These are phyloP conservation scores for Cryphonectria carpinicola DNA, from an alignment of 2,329 filamentous ascomycete genomes.

Conservation along the genomic window DNA sequence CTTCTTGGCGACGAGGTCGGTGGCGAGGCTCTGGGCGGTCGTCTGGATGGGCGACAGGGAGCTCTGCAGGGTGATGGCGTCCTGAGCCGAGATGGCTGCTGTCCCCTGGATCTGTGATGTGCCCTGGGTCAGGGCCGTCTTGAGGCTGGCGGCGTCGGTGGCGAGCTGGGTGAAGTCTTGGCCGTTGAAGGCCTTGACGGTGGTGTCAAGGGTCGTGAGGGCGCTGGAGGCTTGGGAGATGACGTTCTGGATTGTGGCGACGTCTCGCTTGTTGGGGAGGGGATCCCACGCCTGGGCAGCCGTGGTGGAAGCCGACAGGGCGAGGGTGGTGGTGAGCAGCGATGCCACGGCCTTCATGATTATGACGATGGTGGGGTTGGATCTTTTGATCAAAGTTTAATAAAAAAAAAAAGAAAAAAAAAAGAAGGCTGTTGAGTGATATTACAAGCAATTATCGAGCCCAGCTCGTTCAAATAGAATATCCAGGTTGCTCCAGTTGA, in stretches of 20 bases:
- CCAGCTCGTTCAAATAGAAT: neutral
- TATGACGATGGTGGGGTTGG: neutral
- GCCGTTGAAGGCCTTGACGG: conserved; percentile 36
- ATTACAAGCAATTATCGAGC: neutral
- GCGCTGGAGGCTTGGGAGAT: conserved; percentile 33
- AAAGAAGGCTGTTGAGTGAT: neutral
- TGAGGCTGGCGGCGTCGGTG: conserved; percentile 32
- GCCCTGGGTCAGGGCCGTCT: conserved; percentile 30
- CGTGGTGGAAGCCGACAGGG: conserved; percentile 31
- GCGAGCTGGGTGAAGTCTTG: conserved; percentile 33
- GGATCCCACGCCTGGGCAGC: conserved; percentile 29
- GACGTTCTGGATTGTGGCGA: conserved; percentile 33
- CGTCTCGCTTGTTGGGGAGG: conserved; percentile 31
- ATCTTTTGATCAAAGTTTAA: neutral
- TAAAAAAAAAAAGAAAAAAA: neutral
- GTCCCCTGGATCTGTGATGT: conserved; percentile 21
- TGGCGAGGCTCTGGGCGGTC: conserved; percentile 34
- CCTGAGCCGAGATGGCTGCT: conserved; percentile 25
- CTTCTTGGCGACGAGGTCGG: conserved; percentile 36
- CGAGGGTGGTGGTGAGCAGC: conserved; percentile 31
- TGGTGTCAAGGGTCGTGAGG: conserved; percentile 35
- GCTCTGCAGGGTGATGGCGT: conserved; percentile 29
- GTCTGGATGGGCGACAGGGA: conserved; percentile 33
- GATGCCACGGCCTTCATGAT: conserved; percentile 25
- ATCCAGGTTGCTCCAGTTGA: neutral